phyloP scores from a whole-genome alignment of 768 basidiomycete genomes.

The Mycena maculata region DNA sequence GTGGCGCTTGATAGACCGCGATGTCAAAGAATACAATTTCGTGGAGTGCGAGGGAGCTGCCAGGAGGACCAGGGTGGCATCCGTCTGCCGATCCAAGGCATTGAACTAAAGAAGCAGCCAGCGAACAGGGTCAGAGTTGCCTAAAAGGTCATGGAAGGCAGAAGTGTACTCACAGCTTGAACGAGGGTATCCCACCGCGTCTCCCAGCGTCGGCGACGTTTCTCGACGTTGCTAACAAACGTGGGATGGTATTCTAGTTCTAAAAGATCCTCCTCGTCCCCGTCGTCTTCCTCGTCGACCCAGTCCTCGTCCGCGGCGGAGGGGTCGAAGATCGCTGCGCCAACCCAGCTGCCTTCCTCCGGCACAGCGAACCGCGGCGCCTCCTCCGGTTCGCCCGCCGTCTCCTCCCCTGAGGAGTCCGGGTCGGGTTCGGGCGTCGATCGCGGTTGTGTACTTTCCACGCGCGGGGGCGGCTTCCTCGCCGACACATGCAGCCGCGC shows the following conservation, averaged over 20 bases:
- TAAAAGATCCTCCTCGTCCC: conserved; percentile 76
- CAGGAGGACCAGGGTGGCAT: conserved; percentile 79
- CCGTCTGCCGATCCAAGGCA: conserved; percentile 82
- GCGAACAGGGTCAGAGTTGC: conserved; percentile 45
- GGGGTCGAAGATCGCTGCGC: conserved; percentile 36
- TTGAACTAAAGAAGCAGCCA: conserved; percentile 67
- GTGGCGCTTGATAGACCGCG: conserved; percentile 76
- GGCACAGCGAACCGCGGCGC: conserved; percentile 45
- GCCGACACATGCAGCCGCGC: conserved; percentile 42
- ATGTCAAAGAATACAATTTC: conserved; percentile 71
- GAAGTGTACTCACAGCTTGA: conserved; percentile 67
- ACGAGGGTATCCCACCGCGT: conserved; percentile 79
- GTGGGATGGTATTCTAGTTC: conserved; percentile 82
- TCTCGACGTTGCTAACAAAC: conserved; percentile 74
- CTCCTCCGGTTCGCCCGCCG: conserved; percentile 70
- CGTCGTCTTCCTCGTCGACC: conserved; percentile 79
- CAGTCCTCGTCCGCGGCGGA: conserved; percentile 67
- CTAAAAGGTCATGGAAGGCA: conserved; percentile 37
- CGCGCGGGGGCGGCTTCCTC: conserved; percentile 77
- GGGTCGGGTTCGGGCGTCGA: conserved; percentile 67
- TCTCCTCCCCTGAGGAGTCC: conserved; percentile 82
- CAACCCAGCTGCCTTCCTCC: conserved; percentile 53
- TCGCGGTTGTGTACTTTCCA: conserved; percentile 85
- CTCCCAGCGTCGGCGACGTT: conserved; percentile 79
- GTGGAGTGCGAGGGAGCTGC: conserved; percentile 81